Base-by-base conservation (phyloP, 2,329 filamentous ascomycete species). In the Claviceps capensis region DNA sequence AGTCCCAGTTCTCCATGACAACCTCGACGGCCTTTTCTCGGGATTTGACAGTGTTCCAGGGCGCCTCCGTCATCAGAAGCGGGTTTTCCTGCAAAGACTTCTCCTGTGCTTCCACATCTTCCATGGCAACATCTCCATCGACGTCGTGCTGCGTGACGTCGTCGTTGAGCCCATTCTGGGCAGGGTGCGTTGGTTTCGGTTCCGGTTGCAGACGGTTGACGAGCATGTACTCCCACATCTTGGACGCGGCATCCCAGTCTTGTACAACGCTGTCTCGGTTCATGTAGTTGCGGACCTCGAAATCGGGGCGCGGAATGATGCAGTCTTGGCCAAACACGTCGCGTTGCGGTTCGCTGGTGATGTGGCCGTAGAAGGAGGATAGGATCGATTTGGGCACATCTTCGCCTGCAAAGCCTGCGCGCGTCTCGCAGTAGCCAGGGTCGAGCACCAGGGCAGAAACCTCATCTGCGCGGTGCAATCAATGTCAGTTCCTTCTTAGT, bases 401-500 rank as follows among this genome's bases (percentile, higher is more conserved):
- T 78, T 98, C 94, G 64, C 94, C 93, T 13, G 94, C 94, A 64
- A 97, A 98, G 53, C 93, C 93, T 54, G 90, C 93, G 69, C 94
- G 89, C 42, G 87, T 90, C 60, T 82, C 85, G 64, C 86, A 88
- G 72, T 89, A 96, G 56, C 94, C 93, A 3, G 93, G 87, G 65
- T 98, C 93, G 64, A 98, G 87, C 40, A 98, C 88, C 60, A 98
- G 86, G 50, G 94, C 94, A 38, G 90, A 94, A 58, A 98, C 90
- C 74, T 98, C 93, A 75, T 98, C 93, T 95, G 62, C 53, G 14
- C 2, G 40, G 23, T 9, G 17, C 17, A 4, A 43, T 23, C 13
- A 43, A 37, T 47, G 43, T 53, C 44, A 53, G 50, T 49, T 40
- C 26, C 26, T 30, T 30, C 26, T 30, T 30, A 30, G 8, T 30